Evolutionary conservation across 148 eudicot genomes (phyloP).

Genomic region (Vaccinium macrocarpon): DNA sequence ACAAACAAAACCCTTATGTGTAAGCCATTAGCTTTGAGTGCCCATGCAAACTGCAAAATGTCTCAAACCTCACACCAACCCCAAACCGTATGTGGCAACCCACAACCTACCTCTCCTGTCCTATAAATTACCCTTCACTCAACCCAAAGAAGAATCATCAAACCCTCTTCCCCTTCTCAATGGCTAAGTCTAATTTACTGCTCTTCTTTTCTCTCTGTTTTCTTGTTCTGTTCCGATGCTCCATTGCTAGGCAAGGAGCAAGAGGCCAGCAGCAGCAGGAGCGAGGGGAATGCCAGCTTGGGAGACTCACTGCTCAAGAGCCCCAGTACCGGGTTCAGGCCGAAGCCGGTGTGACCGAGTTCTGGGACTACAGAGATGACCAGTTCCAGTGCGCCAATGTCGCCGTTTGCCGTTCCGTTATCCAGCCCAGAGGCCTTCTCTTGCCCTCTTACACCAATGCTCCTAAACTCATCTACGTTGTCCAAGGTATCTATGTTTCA

Average conservation of each 20-base stretch:
- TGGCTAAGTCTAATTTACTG: conserved; percentile 37
- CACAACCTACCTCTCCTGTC: neutral
- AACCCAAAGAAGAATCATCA: neutral
- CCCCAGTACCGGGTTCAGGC: conserved; percentile 41
- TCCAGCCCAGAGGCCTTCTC: conserved; percentile 59
- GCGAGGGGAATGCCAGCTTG: conserved; percentile 44
- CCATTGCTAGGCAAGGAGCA: conserved; percentile 24
- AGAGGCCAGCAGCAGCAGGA: neutral
- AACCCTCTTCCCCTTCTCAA: conserved; percentile 7
- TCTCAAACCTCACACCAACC: conserved; percentile 16
- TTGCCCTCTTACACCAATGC: conserved; percentile 59
- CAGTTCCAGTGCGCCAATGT: conserved; percentile 73
- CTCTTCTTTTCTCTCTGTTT: conserved; percentile 24
- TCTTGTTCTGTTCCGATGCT: conserved; percentile 34
- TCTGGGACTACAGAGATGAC: conserved; percentile 46
- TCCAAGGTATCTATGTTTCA: conserved; percentile 39
- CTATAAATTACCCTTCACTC: conserved; percentile 38
- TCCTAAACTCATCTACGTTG: conserved; percentile 45
- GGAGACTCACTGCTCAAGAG: conserved; percentile 41
- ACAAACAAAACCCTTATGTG: conserved; percentile 27
- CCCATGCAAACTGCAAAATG: conserved; percentile 47
- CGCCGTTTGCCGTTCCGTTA: conserved; percentile 35
- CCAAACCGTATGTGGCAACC: conserved; percentile 32
- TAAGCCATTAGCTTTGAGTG: conserved; percentile 23
- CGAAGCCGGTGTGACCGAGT: conserved; percentile 65